Conservation (phyloP, 805 yeast species). For the Yamadazyma paraphyllophila region DNA sequence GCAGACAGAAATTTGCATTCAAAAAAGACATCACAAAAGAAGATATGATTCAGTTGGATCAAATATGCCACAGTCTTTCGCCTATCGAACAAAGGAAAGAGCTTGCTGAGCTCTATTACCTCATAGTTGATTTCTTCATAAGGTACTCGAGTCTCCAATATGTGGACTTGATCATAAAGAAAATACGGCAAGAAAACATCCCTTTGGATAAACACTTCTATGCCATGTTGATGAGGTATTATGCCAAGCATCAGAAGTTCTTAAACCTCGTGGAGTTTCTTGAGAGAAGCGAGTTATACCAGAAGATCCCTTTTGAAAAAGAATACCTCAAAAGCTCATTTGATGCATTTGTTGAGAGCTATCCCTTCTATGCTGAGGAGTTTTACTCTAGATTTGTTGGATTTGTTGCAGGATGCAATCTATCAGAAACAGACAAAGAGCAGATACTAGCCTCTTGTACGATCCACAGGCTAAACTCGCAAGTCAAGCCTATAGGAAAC, state of each 20-base stretch:
- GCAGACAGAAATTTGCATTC: conserved; percentile 22
- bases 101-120: conserved; percentile 24
- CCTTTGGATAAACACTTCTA: conserved; percentile 19
- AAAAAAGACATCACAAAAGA: conserved; percentile 25
- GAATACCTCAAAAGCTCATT: conserved; percentile 13
- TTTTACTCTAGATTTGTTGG: conserved; percentile 16
- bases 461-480: conserved; percentile 3
- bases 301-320: background rate
- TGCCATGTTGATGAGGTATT: conserved; percentile 25
- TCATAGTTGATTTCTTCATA: conserved; percentile 27
- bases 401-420: background rate
- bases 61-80: conserved; percentile 6
- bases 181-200: conserved; percentile 25
- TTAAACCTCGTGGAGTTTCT: conserved; percentile 25
- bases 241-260: conserved; percentile 26
- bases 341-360: conserved; percentile 31
- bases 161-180: conserved; percentile 24
- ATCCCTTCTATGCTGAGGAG: conserved; percentile 29
- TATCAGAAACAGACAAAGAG: conserved; percentile 1
- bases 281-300: background rate
- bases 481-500: conserved; percentile 8
- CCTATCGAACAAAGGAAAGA: background rate
- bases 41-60: conserved; percentile 22
- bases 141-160: conserved; percentile 26
- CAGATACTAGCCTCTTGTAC: background rate